Evolutionary conservation across 148 eudicot species (phyloP).

Genomic region (Selenicereus undatus): DNA sequence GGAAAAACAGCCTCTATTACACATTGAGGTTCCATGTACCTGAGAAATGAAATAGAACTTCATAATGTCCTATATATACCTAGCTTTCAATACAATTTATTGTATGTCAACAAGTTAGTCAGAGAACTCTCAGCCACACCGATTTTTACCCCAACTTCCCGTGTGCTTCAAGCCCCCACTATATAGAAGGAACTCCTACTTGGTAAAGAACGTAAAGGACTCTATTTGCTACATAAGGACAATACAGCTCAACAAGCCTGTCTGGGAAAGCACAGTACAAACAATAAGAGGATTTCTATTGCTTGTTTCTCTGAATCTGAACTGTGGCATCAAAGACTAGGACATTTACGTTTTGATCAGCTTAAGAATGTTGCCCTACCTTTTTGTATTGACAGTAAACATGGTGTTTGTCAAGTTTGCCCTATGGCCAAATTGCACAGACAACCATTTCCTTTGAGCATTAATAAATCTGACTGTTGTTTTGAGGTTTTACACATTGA

Average conservation of each 20-base stretch:
- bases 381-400: background rate
- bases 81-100: background rate
- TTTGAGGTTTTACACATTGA: background rate
- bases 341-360: background rate
- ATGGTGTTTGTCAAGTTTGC: background rate
- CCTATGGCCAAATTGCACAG: background rate
- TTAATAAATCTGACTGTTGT: background rate
- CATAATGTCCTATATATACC: too few species aligned
- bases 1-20: background rate
- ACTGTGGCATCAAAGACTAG: background rate
- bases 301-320: background rate
- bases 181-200: background rate
- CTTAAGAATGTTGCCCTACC: background rate
- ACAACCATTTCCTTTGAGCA: background rate
- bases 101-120: background rate
- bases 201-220: background rate
- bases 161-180: background rate
- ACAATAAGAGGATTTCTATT: background rate
- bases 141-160: background rate
- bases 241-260: too few species aligned
- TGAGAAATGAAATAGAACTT: background rate
- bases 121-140: background rate
- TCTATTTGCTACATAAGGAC: background rate
- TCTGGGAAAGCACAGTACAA: too few species aligned
- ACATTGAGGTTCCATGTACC: background rate